These are phyloP conservation scores for Craspedostauros australis DNA, from an alignment of 108 stramenopile genomes.

Conservation along the genomic window DNA sequence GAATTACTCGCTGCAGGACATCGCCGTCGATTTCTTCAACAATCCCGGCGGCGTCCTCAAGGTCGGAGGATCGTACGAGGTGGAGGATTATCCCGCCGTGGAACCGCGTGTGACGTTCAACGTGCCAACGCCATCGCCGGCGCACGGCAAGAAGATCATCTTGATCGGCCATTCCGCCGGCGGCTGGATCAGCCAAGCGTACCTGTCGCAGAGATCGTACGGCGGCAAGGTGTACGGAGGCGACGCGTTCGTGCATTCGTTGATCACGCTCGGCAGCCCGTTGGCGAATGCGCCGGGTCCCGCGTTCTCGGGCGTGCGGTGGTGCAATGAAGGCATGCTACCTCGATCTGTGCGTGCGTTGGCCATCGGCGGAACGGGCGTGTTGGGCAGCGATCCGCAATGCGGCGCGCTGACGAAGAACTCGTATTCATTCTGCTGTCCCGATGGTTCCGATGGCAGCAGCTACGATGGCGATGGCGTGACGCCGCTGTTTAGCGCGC, in stretches of 20 bases:
- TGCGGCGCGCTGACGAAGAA: slow-evolving; percentile 50
- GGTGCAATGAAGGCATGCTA: slow-evolving; percentile 42
- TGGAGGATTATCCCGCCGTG: slow-evolving; percentile 58
- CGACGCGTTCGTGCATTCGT: slow-evolving; percentile 38
- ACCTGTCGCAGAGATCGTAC: slow-evolving; percentile 45
- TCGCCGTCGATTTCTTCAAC: slow-evolving; percentile 42
- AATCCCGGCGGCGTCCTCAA: slow-evolving; percentile 60
- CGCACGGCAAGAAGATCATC: neutral
- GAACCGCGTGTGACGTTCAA: slow-evolving; percentile 48
- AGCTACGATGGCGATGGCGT: slow-evolving; percentile 68
- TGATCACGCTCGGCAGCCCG: slow-evolving; percentile 61
- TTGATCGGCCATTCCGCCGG: slow-evolving; percentile 27
- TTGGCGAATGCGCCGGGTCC: slow-evolving; percentile 60
- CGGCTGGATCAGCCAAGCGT: slow-evolving; percentile 62
- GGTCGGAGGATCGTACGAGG: slow-evolving; percentile 57
- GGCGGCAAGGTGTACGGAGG: slow-evolving; percentile 60
- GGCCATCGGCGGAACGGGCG: slow-evolving; percentile 58
- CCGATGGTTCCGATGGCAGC: slow-evolving; percentile 44
- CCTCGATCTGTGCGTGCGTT: slow-evolving; percentile 34
- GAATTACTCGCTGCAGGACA: slow-evolving; percentile 45
- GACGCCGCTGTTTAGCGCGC: slow-evolving; percentile 45
- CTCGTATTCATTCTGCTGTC: slow-evolving; percentile 58
- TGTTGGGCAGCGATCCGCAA: slow-evolving; percentile 46
- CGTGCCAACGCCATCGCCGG: neutral
- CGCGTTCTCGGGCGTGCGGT: slow-evolving; percentile 57